Percentiles rank a stretch among this genome's conserved stretches.
Conservation (phyloP, 345 rosid species). For the Reutealis trisperma region DNA sequence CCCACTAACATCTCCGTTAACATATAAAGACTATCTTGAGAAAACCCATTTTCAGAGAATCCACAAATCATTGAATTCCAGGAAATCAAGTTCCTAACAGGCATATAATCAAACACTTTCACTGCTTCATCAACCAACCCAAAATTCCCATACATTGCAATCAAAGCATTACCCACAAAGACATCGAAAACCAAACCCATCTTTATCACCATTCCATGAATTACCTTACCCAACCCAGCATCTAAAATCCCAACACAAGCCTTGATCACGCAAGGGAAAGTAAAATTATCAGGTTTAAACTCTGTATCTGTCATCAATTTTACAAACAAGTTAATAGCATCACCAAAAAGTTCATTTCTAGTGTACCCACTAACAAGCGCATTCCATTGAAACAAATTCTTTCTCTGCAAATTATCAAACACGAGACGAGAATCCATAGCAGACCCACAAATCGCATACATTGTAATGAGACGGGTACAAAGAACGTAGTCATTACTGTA, state of each 20-base stretch:
- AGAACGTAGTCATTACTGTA: conserved; percentile 49
- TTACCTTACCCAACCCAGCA: conserved; percentile 40
- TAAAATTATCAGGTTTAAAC: conserved; percentile 60
- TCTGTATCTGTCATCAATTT: conserved; percentile 40
- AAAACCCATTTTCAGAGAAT: conserved; percentile 47
- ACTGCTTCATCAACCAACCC: conserved; percentile 43
- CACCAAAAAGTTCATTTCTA: conserved; percentile 51
- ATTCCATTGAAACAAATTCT: conserved; percentile 71
- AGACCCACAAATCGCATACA: conserved; percentile 60
- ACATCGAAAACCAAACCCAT: conserved; percentile 47
- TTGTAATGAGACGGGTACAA: conserved; percentile 52
- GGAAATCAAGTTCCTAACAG: conserved; percentile 55
- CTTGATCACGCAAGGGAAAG: conserved; percentile 69
- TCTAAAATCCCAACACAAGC: conserved; percentile 54
- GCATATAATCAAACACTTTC: conserved; percentile 47
- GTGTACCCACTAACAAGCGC: conserved; percentile 62
- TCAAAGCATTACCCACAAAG: conserved; percentile 61
- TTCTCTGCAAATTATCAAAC: conserved; percentile 44
- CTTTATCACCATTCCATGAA: conserved; percentile 65
- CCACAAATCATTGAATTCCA: conserved; percentile 66
- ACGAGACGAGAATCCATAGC: conserved; percentile 47
- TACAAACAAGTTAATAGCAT: conserved; percentile 48
- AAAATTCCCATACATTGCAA: conserved; percentile 57
- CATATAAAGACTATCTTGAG: conserved; percentile 39
- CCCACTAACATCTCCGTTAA: conserved; percentile 45